These are phyloP conservation scores for Trichoderma lentiforme DNA, from an alignment of 2,329 filamentous ascomycete species.

Conservation along the genomic window DNA sequence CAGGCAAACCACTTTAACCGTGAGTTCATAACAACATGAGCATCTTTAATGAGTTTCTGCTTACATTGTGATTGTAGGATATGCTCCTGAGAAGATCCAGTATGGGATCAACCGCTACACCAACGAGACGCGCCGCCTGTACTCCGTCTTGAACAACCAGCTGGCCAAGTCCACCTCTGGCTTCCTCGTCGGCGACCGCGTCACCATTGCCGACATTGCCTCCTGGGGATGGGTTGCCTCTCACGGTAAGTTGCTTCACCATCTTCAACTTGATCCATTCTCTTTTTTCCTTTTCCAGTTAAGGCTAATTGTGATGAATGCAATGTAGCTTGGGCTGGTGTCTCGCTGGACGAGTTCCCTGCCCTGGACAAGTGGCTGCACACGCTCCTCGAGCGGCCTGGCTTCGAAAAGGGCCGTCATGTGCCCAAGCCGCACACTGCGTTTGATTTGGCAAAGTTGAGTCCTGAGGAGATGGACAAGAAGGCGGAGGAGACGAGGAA, in stretches of 20 bases:
- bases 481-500: conserved; percentile 48
- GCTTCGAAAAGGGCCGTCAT: conserved; percentile 70
- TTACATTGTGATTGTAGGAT: conserved; percentile 42
- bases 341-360: conserved; percentile 72
- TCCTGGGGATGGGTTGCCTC: conserved; percentile 73
- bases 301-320: not conserved
- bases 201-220: conserved; percentile 75
- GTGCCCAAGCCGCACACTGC: conserved; percentile 66
- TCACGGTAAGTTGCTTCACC: conserved; percentile 36
- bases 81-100: conserved; percentile 76
- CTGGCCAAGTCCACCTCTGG: conserved; percentile 55
- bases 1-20: conserved; percentile 81
- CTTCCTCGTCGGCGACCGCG: conserved; percentile 64
- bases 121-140: conserved; percentile 81
- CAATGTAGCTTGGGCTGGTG: conserved; percentile 36
- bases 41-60: not conserved
- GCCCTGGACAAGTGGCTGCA: conserved; percentile 74
- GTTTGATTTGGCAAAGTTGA: conserved; percentile 43
- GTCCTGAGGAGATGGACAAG: conserved; percentile 55
- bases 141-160: conserved; percentile 71
- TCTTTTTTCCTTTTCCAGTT: not conserved
- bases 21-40: conserved; percentile 23
- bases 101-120: conserved; percentile 80
- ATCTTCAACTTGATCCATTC: not conserved
- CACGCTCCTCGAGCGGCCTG: conserved; percentile 64